phyloP scores from a whole-genome alignment of 2,329 filamentous ascomycete genomes.

The Fusarium secorum region DNA sequence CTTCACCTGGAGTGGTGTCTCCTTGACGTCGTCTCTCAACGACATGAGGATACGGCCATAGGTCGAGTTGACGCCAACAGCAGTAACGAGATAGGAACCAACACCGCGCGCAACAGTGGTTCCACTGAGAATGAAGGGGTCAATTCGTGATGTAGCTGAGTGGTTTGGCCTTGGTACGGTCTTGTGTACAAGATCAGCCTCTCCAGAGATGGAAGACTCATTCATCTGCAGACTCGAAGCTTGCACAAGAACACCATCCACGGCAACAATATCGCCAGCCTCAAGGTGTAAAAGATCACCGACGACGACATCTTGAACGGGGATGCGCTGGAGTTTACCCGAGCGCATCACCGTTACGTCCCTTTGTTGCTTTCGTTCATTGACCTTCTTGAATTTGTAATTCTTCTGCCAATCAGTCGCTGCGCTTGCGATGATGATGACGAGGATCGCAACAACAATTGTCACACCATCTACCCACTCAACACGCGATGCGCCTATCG shows the following conservation, averaged over 20 bases:
- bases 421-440: slow-evolving; percentile 80
- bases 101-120: slow-evolving; percentile 80
- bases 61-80: slow-evolving; percentile 76
- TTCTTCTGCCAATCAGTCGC: slow-evolving; percentile 85
- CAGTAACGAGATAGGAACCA: slow-evolving; percentile 78
- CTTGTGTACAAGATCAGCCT: slow-evolving; percentile 77
- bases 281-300: slow-evolving; percentile 78
- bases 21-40: slow-evolving; percentile 76
- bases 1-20: slow-evolving; percentile 80
- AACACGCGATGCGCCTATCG: slow-evolving; percentile 61
- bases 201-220: slow-evolving; percentile 79
- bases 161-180: slow-evolving; percentile 64
- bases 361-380: slow-evolving; percentile 80
- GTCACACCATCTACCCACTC: slow-evolving; percentile 87
- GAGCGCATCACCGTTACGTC: slow-evolving; percentile 79
- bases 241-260: slow-evolving; percentile 73
- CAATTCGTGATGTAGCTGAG: slow-evolving; percentile 60
- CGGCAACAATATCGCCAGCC: slow-evolving; percentile 75
- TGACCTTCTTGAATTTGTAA: slow-evolving; percentile 80
- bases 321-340: slow-evolving; percentile 73
- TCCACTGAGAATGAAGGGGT: slow-evolving; percentile 83
- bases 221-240: slow-evolving; percentile 66
- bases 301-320: slow-evolving; percentile 74
- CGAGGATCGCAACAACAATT: slow-evolving; percentile 77
- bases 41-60: slow-evolving; percentile 83